Base-by-base conservation (phyloP, 176 grass and related monocot species). In the Poa annua region DNA sequence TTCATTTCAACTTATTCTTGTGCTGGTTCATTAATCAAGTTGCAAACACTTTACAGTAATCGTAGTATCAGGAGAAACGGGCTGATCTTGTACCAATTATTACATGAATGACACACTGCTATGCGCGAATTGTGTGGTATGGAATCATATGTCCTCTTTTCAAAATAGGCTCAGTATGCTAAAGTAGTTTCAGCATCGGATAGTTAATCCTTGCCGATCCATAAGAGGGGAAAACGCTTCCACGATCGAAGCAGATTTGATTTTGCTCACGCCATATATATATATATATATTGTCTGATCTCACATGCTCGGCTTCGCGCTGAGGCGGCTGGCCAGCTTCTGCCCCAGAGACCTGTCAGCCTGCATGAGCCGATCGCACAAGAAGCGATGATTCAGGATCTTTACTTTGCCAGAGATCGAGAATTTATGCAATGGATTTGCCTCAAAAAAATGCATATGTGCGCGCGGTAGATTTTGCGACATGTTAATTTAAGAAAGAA, bases 291-390 rank as follows among this genome's bases (percentile, higher is more conserved):
- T 29, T 29, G 29, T 1, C 29, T 29, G 29, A 42, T 47, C 60
- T 91, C 86, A 99, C 96, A 99, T 96, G 89, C 80, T 90, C 9
- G 96, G 91, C 59, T 92, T 99, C 1, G 92, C 62, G 83, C 88
- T 94, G 83, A 99, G 96, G 76, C 75, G 85, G 69, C 81, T 87
- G 13, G 89, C 93, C 0, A 99, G 83, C 84, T 96, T 99, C 87
- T 96, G 96, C n/a, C 91, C 93, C 22, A 99, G 80, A 60, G 89
- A 92, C 83, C 85, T 99, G 93, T 96, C 91, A 72, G 86, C 89
- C 93, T 96, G 87, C 74, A 88, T 88, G 82, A 57, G 81, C 63
- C 20, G 42, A 73, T 56, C 50, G 29, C 48, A 78, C 79, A 71
- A n/a, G 24, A 72, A 78, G 50, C 15, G 65, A 16, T 63, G 29